Evolutionary conservation across 75 land plant genomes (phyloP), one percentile per base, ranked within the genome.

Genomic region (Sequoiadendron giganteum): DNA sequence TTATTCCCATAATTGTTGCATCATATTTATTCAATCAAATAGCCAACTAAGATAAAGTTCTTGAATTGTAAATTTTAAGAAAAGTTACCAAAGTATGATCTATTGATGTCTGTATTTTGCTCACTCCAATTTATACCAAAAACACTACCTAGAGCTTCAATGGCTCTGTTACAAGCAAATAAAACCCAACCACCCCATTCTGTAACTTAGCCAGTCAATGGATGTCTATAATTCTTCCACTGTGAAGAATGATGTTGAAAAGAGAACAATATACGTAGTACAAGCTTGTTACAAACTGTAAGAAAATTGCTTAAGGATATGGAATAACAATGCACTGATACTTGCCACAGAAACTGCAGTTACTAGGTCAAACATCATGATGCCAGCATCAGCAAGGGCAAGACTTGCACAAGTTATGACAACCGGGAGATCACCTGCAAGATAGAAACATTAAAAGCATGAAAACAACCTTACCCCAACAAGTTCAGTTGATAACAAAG

Each of bases 371-470:
- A 93, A 96, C 97, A 98, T 94, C 92, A 94, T 95, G 87, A 98
- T 98, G 39, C 99, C 99, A 15, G 99, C 99, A 93, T 97, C 98
- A 10, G 97, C 97, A 36, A 97, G 90, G 32, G 99, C 99, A 87
- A 98, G 91, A 40, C 96, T 94, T 43, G 99, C 99, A 91, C 99
- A 98, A 58, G 95, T 90, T 79, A 97, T 92, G 15, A 97, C 91
- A 28, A 95, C 97, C 19, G 99, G 94, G 83, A 98, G 91, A 93
- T 98, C 99, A 82, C 98, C 97, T 97, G 87, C 75, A 93, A 75
- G 34, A 47, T 10, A 82, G 5, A 10, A 43, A n/a, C 30, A 82
- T 47, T 28, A 47, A 81, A 82, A 82, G n/a, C 34, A 82, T 82
- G 32, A 82, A 82, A 3, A n/a, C 15, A 47, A 8, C 34, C 13